phyloP scores from a whole-genome alignment of 305 asterid genomes.

The Fraxinus albicans region DNA sequence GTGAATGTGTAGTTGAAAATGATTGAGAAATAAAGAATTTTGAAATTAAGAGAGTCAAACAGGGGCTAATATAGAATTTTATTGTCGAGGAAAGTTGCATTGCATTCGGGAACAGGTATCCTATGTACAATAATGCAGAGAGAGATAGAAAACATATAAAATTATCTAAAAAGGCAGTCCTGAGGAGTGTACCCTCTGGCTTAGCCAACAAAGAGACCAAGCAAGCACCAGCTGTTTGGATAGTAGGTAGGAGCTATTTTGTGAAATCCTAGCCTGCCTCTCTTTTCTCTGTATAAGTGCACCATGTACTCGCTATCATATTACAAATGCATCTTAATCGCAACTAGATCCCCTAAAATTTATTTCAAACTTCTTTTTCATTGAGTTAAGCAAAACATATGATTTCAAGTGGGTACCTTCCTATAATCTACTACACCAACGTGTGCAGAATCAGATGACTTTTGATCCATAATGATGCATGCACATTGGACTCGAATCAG shows the following conservation, averaged over 20 bases:
- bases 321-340: background rate
- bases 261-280: background rate
- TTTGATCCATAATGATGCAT: background rate
- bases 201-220: background rate
- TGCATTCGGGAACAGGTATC: background rate
- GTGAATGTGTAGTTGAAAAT: background rate
- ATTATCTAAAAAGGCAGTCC: background rate
- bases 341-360: background rate
- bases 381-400: background rate
- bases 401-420: background rate
- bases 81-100: constrained; percentile 1
- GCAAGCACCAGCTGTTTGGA: background rate
- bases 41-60: background rate
- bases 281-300: background rate
- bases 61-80: background rate
- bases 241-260: background rate
- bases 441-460: background rate
- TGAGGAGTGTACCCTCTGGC: background rate
- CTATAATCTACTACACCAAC: background rate
- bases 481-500: background rate
- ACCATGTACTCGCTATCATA: background rate
- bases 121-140: background rate
- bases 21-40: background rate
- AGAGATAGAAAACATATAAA: background rate
- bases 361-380: background rate